Evolutionary conservation across 2,329 filamentous ascomycete species (phyloP).

Genomic region (Pyrenophora seminiperda): DNA sequence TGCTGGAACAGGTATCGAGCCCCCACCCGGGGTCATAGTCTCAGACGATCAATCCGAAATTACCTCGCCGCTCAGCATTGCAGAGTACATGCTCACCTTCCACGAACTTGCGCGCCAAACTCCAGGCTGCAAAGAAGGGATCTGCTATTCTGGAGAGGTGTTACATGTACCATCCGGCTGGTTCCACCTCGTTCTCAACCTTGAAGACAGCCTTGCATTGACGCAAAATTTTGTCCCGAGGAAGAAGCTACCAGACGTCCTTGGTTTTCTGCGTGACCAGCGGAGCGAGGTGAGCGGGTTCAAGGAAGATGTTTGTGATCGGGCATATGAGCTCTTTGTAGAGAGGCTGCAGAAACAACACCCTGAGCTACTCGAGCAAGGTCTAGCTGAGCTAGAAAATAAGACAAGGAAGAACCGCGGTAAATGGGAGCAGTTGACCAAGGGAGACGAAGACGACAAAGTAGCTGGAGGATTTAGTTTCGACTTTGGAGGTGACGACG

Average conservation of each 20-base stretch:
- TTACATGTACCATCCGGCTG: constrained; percentile 91
- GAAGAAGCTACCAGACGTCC: constrained; percentile 72
- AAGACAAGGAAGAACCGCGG: constrained; percentile 69
- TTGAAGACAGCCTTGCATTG: constrained; percentile 81
- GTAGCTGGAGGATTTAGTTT: constrained; percentile 63
- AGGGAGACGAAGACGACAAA: constrained; percentile 54
- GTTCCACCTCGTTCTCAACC: constrained; percentile 95
- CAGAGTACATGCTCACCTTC: constrained; percentile 93
- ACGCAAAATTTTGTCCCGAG: constrained; percentile 93
- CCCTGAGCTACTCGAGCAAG: constrained; percentile 68
- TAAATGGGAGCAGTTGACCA: constrained; percentile 83
- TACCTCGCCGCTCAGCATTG: constrained; percentile 89
- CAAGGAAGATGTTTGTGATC: constrained; percentile 69
- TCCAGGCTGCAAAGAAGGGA: constrained; percentile 80
- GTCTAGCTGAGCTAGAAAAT: constrained; percentile 67
- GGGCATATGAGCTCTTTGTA: constrained; percentile 73
- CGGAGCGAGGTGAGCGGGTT: constrained; percentile 89
- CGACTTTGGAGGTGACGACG: constrained; percentile 62
- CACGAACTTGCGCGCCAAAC: constrained; percentile 79
- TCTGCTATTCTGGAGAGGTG: constrained; percentile 83
- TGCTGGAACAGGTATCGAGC: constrained; percentile 63
- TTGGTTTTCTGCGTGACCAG: constrained; percentile 82
- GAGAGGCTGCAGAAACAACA: constrained; percentile 66
- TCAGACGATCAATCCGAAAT: constrained; percentile 90
- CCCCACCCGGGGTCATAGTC: constrained; percentile 88